Evolutionary conservation across 768 basidiomycete genomes (phyloP).

Genomic region (Naematelia encephala): DNA sequence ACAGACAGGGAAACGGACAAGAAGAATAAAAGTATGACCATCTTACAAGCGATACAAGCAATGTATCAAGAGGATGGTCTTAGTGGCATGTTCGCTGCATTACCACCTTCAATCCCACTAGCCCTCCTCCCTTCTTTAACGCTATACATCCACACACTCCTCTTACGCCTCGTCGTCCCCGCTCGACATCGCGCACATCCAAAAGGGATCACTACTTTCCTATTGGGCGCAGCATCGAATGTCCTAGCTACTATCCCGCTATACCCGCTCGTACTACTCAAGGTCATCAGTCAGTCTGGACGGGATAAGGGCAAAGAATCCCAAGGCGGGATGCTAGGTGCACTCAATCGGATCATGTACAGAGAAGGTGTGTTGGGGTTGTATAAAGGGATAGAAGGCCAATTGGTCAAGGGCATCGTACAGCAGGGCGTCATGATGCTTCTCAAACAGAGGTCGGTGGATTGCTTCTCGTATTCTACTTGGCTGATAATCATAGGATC

Average conservation of each 20-base stretch:
- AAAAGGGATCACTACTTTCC: slow-evolving; percentile 25
- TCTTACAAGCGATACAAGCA: slow-evolving; percentile 14
- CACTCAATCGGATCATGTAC: slow-evolving; percentile 13
- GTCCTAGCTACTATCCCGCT: slow-evolving; percentile 38
- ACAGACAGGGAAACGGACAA: not conserved
- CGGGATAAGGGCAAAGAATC: too few species aligned
- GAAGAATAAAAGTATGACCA: not conserved
- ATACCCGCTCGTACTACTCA: slow-evolving; percentile 39
- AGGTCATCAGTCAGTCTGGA: slow-evolving; percentile 25
- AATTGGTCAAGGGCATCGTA: slow-evolving; percentile 39
- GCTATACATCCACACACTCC: slow-evolving; percentile 34
- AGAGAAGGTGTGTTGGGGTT: slow-evolving; percentile 26
- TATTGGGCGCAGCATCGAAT: slow-evolving; percentile 33
- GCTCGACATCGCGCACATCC: slow-evolving; percentile 21
- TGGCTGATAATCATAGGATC: slow-evolving; percentile 23
- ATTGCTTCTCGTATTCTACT: not conserved
- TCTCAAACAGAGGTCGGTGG: slow-evolving; percentile 40
- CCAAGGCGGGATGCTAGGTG: slow-evolving; percentile 8
- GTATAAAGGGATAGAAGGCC: slow-evolving; percentile 39
- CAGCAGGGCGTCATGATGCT: slow-evolving; percentile 46
- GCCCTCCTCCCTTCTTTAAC: slow-evolving; percentile 42
- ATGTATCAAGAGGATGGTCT: slow-evolving; percentile 30
- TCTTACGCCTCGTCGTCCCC: slow-evolving; percentile 26
- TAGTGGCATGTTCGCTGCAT: slow-evolving; percentile 28
- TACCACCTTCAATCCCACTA: slow-evolving; percentile 31